Base-by-base conservation (phyloP, 208 protist species). In the Herpetomonas muscarum region DNA sequence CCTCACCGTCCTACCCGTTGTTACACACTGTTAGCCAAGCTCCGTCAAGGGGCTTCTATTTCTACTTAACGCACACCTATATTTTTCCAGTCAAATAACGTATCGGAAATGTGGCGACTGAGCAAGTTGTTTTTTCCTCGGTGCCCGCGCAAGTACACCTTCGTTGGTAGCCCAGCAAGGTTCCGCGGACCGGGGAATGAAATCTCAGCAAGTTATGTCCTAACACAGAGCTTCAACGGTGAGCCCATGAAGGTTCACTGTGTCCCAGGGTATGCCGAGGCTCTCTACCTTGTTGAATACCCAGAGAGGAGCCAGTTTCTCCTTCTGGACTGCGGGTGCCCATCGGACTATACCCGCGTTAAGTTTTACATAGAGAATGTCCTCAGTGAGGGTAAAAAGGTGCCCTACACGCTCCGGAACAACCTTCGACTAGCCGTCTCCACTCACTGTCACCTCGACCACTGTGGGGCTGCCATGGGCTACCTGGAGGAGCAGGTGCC, bases 391-490 rank as follows among this genome's bases (percentile, higher is more conserved):
- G 45, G 41, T 0, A 46, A 54, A 15, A 24, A 15, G 36, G n/a
- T n/a, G 49, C 55, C n/a, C 34, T 17, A 67, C 32, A 60, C 52
- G n/a, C 26, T 85, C 22, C 47, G 55, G 51, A 50, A 74, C 24
- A 53, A 69, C 34, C 49, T 85, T 26, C 57, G 63, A 44, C 61
- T 85, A 7, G 71, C 47, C 15, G 68, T 77, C 17, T 25, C 60
- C 13, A 66, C 68, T 1, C 77, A 80, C 53, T 79, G 66, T 41
- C 77, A 85, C 55, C 34, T 77, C 56, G 73, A 85, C 59, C 68
- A 85, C 61, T 46, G 62, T 51, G 77, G 77, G 1, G 61, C 67
- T 17, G 53, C 65, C 26, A 45, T n/a, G 3, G 68, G 53, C 0
- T 80, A 75, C 41, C 54, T 64, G 39, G 21, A 41, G 3, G 53